Base-by-base conservation (phyloP, 331 rosid species). In the Rosa hybrid region DNA sequence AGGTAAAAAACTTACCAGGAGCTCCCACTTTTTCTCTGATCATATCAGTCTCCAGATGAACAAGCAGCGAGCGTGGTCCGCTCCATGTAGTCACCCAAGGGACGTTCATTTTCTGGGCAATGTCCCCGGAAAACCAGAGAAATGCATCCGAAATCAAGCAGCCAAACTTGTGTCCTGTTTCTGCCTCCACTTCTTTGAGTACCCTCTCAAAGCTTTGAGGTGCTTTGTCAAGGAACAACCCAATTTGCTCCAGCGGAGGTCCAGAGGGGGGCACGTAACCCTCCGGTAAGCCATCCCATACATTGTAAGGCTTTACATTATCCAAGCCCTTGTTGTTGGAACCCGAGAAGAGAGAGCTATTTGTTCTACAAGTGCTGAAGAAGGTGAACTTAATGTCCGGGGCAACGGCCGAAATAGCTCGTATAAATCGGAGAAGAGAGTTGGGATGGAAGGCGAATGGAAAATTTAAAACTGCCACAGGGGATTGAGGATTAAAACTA, bases 11-110 rank as follows among this genome's bases (percentile, higher is more conserved):
- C n/a, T n/a, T n/a, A 30, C 6, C 20, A 27, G n/a, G n/a, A n/a
- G n/a, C n/a, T n/a, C n/a, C n/a, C n/a, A n/a, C n/a, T n/a, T n/a
- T n/a, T n/a, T n/a, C n/a, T n/a, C n/a, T n/a, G n/a, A n/a, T n/a
- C n/a, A 75, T 45, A 14, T 80, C 78, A 0, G 86, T 78, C 34
- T 42, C 42, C 20, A 88, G 20, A 79, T 90, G 94, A 12, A 68
- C 78, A 13, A 87, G 86, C 12, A 89, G 71, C n/a, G 94, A 17
- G 20, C 77, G 86, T 38, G 92, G 89, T 20, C 89, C 94, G 0
- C 87, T 80, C 92, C 94, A 92, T 0, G 90, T 71, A 21, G 91
- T 86, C 30, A 92, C 71, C 97, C 97, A 90, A 54, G 84, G 85
- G 11, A 79, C 84, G 27, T 69, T 2, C 81, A 92, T 44, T 46